These are phyloP conservation scores for Podospora appendiculata DNA, from an alignment of 495 filamentous ascomycete species.

Conservation along the genomic window DNA sequence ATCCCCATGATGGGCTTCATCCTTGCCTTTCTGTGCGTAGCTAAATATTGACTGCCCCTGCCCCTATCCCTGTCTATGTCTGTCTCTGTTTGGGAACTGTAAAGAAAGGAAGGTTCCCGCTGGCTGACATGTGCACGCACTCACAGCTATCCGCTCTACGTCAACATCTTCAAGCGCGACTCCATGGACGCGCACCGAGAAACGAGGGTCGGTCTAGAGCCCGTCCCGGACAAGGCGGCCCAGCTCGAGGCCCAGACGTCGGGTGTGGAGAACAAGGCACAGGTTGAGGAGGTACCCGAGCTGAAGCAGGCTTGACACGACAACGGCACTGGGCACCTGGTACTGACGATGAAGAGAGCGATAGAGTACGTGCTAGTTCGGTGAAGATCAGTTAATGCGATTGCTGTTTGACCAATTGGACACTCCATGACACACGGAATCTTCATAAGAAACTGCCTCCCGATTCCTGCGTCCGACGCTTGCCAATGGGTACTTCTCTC, in stretches of 20 bases:
- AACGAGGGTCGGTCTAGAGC: constrained; percentile 26
- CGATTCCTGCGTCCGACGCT: too few species aligned
- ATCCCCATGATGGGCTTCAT: constrained; percentile 37
- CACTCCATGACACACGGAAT: not conserved
- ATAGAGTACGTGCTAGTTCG: not conserved
- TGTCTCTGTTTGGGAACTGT: not conserved
- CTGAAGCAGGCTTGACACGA: too few species aligned
- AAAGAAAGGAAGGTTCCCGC: too few species aligned
- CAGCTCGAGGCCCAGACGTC: constrained; percentile 11
- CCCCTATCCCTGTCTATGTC: not conserved
- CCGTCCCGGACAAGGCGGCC: constrained; percentile 8
- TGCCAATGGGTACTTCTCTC: too few species aligned
- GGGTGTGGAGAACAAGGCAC: not conserved
- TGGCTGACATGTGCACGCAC: not conserved
- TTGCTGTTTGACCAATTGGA: not conserved
- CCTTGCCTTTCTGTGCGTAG: constrained; percentile 30
- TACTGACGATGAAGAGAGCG: not conserved
- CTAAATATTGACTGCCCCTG: not conserved
- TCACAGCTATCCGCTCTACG: constrained; percentile 48
- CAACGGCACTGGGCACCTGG: too few species aligned
- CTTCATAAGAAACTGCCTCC: too few species aligned
- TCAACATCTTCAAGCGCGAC: constrained; percentile 39
- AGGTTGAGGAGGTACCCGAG: not conserved
- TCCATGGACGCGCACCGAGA: constrained; percentile 39
- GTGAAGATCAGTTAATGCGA: not conserved